A percentile compares a stretch with the other conserved stretches of the same genome.
These are phyloP conservation scores for Talaromyces atroroseus DNA, from an alignment of 2,329 filamentous ascomycete species.

Conservation along the genomic window DNA sequence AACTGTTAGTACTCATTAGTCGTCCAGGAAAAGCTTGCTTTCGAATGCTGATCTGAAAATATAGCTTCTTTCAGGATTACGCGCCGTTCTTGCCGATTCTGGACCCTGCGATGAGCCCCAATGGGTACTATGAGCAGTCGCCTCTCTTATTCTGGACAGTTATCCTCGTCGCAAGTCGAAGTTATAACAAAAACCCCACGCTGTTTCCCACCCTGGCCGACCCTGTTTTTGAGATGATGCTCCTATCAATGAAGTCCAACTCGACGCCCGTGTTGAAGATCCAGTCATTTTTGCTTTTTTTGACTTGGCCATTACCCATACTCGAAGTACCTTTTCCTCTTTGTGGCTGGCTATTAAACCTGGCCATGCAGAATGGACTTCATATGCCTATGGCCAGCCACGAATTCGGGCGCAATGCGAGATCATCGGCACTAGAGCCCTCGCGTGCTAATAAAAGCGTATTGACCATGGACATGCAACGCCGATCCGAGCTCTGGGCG, in stretches of 20 bases:
- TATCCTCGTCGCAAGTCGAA: conserved; percentile 32
- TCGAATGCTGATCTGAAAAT: background rate
- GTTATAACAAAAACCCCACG: conserved; percentile 36
- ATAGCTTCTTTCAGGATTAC: conserved; percentile 36
- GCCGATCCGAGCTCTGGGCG: conserved; percentile 37
- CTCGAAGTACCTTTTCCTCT: conserved; percentile 33
- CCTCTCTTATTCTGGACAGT: conserved; percentile 79
- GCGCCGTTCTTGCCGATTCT: conserved; percentile 35
- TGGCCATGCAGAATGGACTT: conserved; percentile 40
- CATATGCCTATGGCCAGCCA: conserved; percentile 40
- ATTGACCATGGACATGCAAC: conserved; percentile 31
- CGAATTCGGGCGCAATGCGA: conserved; percentile 33
- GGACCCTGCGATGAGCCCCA: conserved; percentile 53
- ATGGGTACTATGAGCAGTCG: conserved; percentile 71
- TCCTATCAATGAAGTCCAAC: conserved; percentile 28
- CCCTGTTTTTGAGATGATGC: conserved; percentile 32
- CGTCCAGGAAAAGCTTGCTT: background rate
- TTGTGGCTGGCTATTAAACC: conserved; percentile 34
- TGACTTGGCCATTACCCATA: conserved; percentile 39
- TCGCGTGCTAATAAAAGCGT: conserved; percentile 16
- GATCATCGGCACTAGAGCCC: conserved; percentile 15
- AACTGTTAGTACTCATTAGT: conserved; percentile 21
- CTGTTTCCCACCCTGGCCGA: conserved; percentile 29
- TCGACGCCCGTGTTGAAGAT: conserved; percentile 30
- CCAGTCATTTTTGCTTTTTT: conserved; percentile 32